A percentile compares a stretch with the other conserved stretches of the same genome.
These are phyloP conservation scores for Aspergillus taichungensis DNA, from an alignment of 495 filamentous ascomycete species.

Conservation along the genomic window DNA sequence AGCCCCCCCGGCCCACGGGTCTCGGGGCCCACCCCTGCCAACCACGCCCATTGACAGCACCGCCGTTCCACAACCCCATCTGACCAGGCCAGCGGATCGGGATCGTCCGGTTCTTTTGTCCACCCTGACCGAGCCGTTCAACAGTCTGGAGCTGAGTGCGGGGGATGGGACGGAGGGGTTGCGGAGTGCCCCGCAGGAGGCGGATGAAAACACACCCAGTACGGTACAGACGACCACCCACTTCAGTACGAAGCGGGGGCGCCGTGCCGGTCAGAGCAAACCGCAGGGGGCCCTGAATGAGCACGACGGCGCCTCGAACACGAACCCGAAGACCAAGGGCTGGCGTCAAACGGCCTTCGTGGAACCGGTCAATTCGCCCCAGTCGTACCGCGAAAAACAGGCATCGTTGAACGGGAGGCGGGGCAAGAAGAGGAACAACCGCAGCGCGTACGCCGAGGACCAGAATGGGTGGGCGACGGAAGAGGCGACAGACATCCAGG, in stretches of 20 bases:
- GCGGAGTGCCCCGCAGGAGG: conserved; percentile 8
- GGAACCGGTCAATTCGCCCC: conserved; percentile 41
- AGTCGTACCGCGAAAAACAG: conserved; percentile 13
- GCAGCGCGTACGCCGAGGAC: conserved; percentile 41
- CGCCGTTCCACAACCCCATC: conserved; percentile 1
- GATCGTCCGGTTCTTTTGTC: conserved; percentile 7
- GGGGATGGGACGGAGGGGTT: conserved; percentile 5
- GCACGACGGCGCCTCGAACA: conserved; percentile 28
- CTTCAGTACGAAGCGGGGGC: conserved; percentile 17
- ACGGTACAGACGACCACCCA: conserved; percentile 1
- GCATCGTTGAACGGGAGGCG: conserved; percentile 24
- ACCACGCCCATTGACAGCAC: background rate
- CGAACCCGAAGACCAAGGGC: conserved; percentile 50
- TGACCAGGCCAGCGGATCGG: conserved; percentile 6
- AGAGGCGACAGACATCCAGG: conserved; percentile 95
- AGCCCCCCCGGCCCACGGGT: conserved; percentile 2
- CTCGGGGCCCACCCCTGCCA: conserved; percentile 1
- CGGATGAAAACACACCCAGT: conserved; percentile 8
- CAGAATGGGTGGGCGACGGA: conserved; percentile 93
- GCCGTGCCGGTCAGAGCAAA: conserved; percentile 28
- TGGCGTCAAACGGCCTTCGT: conserved; percentile 82
- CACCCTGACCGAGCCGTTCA: conserved; percentile 35
- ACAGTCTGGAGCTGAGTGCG: conserved; percentile 28
- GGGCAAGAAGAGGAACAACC: conserved; percentile 47
- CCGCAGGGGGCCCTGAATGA: conserved; percentile 14